Conservation (phyloP, 169 alveolate genomes). For the Eimeria praecox region DNA sequence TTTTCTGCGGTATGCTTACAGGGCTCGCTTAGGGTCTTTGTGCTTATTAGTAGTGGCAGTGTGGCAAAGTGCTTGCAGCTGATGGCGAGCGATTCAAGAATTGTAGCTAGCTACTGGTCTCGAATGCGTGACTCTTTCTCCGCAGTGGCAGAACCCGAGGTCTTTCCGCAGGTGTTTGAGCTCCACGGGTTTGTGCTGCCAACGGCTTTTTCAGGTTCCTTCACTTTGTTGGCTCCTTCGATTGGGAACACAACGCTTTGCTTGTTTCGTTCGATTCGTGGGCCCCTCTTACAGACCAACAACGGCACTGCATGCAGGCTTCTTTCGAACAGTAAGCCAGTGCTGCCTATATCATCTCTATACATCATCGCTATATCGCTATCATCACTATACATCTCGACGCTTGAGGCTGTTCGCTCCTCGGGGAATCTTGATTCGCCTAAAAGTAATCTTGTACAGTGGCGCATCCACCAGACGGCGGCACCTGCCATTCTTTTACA, state of each 20-base stretch:
- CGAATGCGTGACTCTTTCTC: not conserved
- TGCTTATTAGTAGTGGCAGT: not conserved
- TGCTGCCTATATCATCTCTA: no score
- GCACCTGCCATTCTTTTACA: not conserved
- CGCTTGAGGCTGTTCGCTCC: not conserved
- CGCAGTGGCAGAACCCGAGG: not conserved
- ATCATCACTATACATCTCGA: not conserved
- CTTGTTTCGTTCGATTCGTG: slow-evolving; percentile 64
- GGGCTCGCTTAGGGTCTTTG: not conserved
- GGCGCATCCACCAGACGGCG: not conserved
- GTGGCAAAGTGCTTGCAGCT: not conserved
- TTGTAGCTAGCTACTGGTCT: not conserved
- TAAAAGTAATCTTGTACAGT: not conserved
- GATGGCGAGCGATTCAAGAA: not conserved
- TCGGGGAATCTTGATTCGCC: not conserved
- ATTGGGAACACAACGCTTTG: slow-evolving; percentile 69
- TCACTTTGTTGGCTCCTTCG: slow-evolving; percentile 64
- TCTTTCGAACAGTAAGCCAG: slow-evolving; percentile 76
- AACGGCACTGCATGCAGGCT: slow-evolving; percentile 44
- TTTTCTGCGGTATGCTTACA: slow-evolving; percentile 52
- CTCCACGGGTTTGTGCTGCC: not conserved
- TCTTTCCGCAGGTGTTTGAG: not conserved
- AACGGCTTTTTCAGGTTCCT: slow-evolving; percentile 63
- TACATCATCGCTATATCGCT: no score
- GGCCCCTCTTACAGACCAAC: slow-evolving; percentile 67